Conservation (phyloP, 768 basidiomycete genomes). For the Cystobasidium tubakii region DNA sequence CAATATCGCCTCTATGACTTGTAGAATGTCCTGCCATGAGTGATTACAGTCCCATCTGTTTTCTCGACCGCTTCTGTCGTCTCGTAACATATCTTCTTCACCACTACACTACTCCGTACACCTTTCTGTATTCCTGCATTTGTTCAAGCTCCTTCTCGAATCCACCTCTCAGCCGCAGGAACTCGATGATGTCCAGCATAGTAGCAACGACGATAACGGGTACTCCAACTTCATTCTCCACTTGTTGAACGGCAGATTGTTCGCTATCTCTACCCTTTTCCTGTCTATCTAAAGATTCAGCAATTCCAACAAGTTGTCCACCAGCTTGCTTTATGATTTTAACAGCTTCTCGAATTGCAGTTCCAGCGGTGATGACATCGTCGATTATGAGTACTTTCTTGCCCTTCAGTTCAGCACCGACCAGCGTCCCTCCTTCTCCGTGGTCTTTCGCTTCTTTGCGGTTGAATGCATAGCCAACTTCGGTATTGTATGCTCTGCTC, state of each 20-base stretch:
- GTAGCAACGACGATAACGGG: constrained; percentile 71
- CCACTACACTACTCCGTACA: constrained; percentile 34
- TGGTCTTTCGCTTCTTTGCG: constrained; percentile 94
- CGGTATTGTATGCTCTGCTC: constrained; percentile 59
- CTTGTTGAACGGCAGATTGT: constrained; percentile 70
- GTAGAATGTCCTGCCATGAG: not conserved
- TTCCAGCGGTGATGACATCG: constrained; percentile 90
- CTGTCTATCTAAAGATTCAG: constrained; percentile 78
- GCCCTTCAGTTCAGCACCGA: constrained; percentile 75
- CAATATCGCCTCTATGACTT: not conserved
- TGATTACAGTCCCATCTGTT: no score
- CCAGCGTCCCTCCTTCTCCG: constrained; percentile 86
- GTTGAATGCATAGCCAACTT: constrained; percentile 81
- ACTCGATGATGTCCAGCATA: constrained; percentile 77
- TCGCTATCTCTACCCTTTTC: constrained; percentile 67
- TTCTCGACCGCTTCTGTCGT: not conserved
- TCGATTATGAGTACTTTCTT: constrained; percentile 82
- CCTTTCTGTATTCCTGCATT: constrained; percentile 70
- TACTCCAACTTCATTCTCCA: constrained; percentile 67
- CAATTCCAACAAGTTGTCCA: constrained; percentile 68
- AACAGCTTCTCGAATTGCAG: constrained; percentile 77
- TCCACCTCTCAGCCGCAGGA: constrained; percentile 67
- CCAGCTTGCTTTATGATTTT: constrained; percentile 69
- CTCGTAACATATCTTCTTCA: no score
- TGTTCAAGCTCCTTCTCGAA: constrained; percentile 58